These are phyloP conservation scores for Geotrichum carabidarum DNA, from an alignment of 1,139 yeast genomes.

Conservation along the genomic window DNA sequence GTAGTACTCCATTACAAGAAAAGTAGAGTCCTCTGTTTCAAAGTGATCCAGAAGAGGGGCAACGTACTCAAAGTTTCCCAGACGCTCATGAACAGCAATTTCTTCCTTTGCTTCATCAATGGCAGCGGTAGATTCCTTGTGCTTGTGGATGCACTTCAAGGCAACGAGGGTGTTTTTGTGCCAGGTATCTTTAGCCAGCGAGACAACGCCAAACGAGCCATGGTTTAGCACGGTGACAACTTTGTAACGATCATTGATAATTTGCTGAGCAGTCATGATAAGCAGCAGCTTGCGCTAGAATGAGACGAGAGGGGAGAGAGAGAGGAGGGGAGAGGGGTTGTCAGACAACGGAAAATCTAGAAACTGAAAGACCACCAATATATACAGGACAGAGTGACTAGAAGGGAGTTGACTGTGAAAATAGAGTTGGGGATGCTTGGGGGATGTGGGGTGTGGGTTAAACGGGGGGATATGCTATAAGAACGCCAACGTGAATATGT, in stretches of 20 bases:
- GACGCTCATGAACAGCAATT: slow-evolving; percentile 62
- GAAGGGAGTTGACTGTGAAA: no score
- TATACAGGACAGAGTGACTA: not conserved
- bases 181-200: slow-evolving; percentile 69
- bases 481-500: slow-evolving; percentile 2
- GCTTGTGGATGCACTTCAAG: slow-evolving; percentile 63
- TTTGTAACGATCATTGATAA: slow-evolving; percentile 54
- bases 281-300: slow-evolving; percentile 1
- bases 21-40: slow-evolving; percentile 48
- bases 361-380: not conserved
- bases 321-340: not conserved
- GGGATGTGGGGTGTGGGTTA: no score
- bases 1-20: slow-evolving; percentile 80
- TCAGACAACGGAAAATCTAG: not conserved
- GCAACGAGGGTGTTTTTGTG: slow-evolving; percentile 60
- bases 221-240: slow-evolving; percentile 77
- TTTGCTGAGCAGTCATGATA: slow-evolving; percentile 6
- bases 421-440: no score
- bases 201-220: slow-evolving; percentile 90
- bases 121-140: slow-evolving; percentile 6
- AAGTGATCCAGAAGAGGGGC: slow-evolving; percentile 69
- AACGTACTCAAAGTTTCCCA: slow-evolving; percentile 56
- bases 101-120: slow-evolving; percentile 67
- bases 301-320: not conserved
- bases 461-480: not conserved